phyloP scores from a whole-genome alignment of 441 rosid species.

The Melastoma candidum region DNA sequence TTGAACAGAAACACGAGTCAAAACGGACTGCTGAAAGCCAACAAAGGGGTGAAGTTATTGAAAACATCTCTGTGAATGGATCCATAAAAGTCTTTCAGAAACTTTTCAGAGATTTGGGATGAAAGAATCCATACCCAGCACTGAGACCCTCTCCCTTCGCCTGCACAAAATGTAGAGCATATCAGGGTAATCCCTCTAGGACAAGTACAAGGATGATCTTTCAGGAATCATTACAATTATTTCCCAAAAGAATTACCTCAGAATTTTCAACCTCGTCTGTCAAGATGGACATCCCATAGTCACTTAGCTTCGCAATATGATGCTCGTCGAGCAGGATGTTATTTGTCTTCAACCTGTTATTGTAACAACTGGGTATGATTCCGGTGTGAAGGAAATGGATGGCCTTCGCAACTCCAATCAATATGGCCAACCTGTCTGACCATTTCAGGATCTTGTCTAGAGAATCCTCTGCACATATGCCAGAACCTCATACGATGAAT shows the following conservation, averaged over 20 bases:
- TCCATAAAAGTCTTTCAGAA: not conserved
- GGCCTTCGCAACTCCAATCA: slow-evolving; percentile 85
- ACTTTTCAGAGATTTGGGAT: not conserved
- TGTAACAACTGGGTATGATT: slow-evolving; percentile 69
- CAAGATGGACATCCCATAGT: slow-evolving; percentile 71
- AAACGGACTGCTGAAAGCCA: no score
- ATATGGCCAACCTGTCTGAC: slow-evolving; percentile 72
- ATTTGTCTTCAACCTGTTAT: slow-evolving; percentile 58
- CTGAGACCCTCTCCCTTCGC: slow-evolving; percentile 48
- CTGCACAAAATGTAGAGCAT: slow-evolving; percentile 23
- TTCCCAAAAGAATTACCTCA: slow-evolving; percentile 35
- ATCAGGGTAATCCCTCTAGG: slow-evolving; percentile 11
- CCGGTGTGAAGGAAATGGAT: slow-evolving; percentile 91
- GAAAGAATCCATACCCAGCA: slow-evolving; percentile 31
- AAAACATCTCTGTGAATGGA: no score
- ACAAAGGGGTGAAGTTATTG: no score
- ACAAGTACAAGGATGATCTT: not conserved
- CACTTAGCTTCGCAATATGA: slow-evolving; percentile 77
- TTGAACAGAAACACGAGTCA: not conserved
- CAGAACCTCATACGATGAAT: not conserved
- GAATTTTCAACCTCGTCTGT: slow-evolving; percentile 53
- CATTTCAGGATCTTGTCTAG: slow-evolving; percentile 72
- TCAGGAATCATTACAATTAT: slow-evolving; percentile 2
- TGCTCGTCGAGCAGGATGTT: slow-evolving; percentile 89
- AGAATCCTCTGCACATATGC: slow-evolving; percentile 36